A percentile compares a stretch with the other conserved stretches of the same genome.
Evolutionary conservation across 2,329 filamentous ascomycete genomes (phyloP).

Genomic region (Colletotrichum echinochloae): DNA sequence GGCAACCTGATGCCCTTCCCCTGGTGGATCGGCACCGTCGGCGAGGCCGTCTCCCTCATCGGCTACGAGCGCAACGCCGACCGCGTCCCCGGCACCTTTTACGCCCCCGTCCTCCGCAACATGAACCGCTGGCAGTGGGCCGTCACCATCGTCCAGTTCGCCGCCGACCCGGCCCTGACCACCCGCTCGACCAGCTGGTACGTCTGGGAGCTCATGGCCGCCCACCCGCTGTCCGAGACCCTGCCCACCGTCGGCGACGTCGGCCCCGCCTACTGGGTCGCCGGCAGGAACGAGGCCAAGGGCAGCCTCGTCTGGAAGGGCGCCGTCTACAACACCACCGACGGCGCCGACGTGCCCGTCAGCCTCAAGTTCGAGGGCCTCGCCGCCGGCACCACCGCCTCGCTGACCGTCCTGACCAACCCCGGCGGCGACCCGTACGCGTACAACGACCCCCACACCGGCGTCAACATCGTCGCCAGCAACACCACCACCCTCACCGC

Average conservation of each 20-base stretch:
- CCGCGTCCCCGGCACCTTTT: slow-evolving; percentile 65
- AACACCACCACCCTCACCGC: slow-evolving; percentile 54
- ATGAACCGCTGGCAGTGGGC: slow-evolving; percentile 64
- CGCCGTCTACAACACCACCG: slow-evolving; percentile 65
- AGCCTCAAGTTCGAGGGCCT: slow-evolving; percentile 59
- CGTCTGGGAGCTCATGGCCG: slow-evolving; percentile 62
- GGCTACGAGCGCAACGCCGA: slow-evolving; percentile 75
- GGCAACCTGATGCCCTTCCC: slow-evolving; percentile 60
- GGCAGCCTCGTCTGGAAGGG: slow-evolving; percentile 62
- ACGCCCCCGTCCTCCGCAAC: slow-evolving; percentile 63
- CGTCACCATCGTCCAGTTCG: slow-evolving; percentile 63
- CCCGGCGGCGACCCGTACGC: slow-evolving; percentile 54
- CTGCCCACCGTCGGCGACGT: slow-evolving; percentile 57
- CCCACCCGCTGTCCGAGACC: slow-evolving; percentile 58
- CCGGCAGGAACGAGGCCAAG: slow-evolving; percentile 57
- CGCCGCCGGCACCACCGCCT: slow-evolving; percentile 52
- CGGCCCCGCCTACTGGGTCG: slow-evolving; percentile 62
- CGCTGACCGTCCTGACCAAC: slow-evolving; percentile 60
- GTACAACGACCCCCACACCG: slow-evolving; percentile 57
- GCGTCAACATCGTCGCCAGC: slow-evolving; percentile 63
- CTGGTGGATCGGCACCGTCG: slow-evolving; percentile 71
- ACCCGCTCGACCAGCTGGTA: slow-evolving; percentile 64
- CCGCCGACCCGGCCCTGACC: slow-evolving; percentile 60
- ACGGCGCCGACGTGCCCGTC: slow-evolving; percentile 57
- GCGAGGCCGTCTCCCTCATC: slow-evolving; percentile 74